Conservation (phyloP, 805 yeast genomes). For the Cyberlindnera sargentensis region DNA sequence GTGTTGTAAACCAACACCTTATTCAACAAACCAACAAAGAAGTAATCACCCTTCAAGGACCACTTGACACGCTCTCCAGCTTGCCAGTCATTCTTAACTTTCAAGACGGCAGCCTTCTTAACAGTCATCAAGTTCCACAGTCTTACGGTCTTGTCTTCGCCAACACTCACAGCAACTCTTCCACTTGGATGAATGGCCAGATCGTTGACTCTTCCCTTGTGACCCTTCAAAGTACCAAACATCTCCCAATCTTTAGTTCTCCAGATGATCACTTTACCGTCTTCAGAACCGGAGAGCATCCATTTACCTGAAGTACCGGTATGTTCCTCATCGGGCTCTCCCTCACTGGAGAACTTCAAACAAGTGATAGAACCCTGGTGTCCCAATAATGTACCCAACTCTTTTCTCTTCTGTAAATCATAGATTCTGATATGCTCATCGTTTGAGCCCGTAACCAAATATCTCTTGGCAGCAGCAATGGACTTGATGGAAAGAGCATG, state of each 20-base stretch:
- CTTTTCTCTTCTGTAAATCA: slow-evolving; percentile 89
- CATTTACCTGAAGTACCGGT: slow-evolving; percentile 57
- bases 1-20: slow-evolving; percentile 62
- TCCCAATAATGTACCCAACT: slow-evolving; percentile 80
- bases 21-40: slow-evolving; percentile 67
- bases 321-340: slow-evolving; percentile 18
- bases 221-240: slow-evolving; percentile 85
- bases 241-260: slow-evolving; percentile 96
- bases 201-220: slow-evolving; percentile 75
- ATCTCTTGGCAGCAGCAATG: slow-evolving; percentile 74
- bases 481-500: slow-evolving; percentile 85
- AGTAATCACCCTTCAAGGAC: slow-evolving; percentile 60
- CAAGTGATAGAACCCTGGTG: slow-evolving; percentile 87
- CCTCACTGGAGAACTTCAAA: slow-evolving; percentile 60
- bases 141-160: slow-evolving; percentile 75
- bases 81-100: slow-evolving; percentile 63
- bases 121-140: slow-evolving; percentile 97
- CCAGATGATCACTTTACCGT: slow-evolving; percentile 88
- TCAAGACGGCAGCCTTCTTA: slow-evolving; percentile 81
- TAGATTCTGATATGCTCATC: slow-evolving; percentile 94
- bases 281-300: slow-evolving; percentile 87
- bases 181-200: slow-evolving; percentile 87
- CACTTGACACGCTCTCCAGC: slow-evolving; percentile 61
- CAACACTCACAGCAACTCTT: slow-evolving; percentile 82
- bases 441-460: slow-evolving; percentile 87